Evolutionary conservation across 129 eudicot species (phyloP).

Genomic region (Ambrosia trifida): DNA sequence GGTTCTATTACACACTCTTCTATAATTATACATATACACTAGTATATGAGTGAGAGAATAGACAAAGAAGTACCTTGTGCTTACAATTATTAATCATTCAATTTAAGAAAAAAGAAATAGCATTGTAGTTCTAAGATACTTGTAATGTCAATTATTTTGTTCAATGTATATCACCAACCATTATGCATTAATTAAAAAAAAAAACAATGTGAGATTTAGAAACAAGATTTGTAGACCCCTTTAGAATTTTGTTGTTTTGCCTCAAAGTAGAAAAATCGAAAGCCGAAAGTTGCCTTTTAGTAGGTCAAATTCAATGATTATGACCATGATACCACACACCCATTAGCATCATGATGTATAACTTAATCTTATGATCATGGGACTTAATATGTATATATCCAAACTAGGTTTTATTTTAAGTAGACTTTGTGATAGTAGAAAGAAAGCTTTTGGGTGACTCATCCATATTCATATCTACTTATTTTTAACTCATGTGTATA

Average conservation of each 20-base stretch:
- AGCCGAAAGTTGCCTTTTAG: slow-evolving; percentile 4
- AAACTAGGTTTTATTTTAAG: background rate
- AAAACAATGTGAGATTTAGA: background rate
- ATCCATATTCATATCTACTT: no score
- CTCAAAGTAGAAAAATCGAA: background rate
- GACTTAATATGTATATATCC: background rate
- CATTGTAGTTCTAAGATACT: no score
- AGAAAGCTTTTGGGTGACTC: background rate
- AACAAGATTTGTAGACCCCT: background rate
- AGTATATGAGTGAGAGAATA: no score
- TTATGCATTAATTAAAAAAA: background rate
- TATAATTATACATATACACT: no score
- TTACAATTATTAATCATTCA: no score
- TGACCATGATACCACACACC: slow-evolving; percentile 1
- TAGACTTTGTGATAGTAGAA: background rate
- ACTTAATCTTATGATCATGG: background rate
- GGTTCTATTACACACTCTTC: no score
- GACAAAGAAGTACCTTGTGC: no score
- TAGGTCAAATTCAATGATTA: slow-evolving; percentile 7
- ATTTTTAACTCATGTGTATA: no score
- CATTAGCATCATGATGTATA: slow-evolving; percentile 2
- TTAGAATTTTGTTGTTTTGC: background rate
- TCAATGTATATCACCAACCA: background rate
- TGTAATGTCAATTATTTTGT: background rate
- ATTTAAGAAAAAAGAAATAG: no score